These are phyloP conservation scores for Penicillium simplicissimum DNA, from an alignment of 495 filamentous ascomycete genomes.

Conservation along the genomic window DNA sequence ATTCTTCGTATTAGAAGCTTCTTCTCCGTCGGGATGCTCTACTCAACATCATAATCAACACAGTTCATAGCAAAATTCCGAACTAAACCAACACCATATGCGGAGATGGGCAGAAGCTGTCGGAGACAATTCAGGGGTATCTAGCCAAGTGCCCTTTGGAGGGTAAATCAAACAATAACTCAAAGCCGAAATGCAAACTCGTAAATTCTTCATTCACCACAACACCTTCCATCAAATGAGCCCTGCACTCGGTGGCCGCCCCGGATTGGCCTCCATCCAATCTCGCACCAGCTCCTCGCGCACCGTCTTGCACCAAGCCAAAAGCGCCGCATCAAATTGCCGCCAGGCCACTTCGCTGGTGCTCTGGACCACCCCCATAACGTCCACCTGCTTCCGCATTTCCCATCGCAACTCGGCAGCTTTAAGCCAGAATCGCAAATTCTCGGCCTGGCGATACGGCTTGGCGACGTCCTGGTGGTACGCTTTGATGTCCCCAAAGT, in stretches of 20 bases:
- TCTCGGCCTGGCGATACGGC: constrained; percentile 91
- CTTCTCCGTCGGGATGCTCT: not conserved
- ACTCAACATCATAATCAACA: not conserved
- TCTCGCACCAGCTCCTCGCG: constrained; percentile 72
- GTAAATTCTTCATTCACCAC: constrained; percentile 6
- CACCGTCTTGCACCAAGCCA: constrained; percentile 75
- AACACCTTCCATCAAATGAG: constrained; percentile 20
- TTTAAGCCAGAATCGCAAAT: constrained; percentile 93
- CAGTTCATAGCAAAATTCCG: constrained; percentile 19
- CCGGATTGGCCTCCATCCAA: constrained; percentile 47
- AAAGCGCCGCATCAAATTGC: constrained; percentile 75
- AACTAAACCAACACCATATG: constrained; percentile 23
- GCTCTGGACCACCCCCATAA: constrained; percentile 78
- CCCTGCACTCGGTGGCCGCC: constrained; percentile 29
- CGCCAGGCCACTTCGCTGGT: constrained; percentile 67
- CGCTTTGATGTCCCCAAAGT: constrained; percentile 86
- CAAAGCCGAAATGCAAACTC: constrained; percentile 5
- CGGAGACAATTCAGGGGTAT: constrained; percentile 34
- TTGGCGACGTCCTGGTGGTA: constrained; percentile 90
- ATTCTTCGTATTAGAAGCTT: not conserved
- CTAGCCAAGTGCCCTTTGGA: constrained; percentile 31
- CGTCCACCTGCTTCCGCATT: constrained; percentile 78
- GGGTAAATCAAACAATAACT: constrained; percentile 7
- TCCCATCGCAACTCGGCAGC: constrained; percentile 95
- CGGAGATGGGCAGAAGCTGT: constrained; percentile 25